Conservation (phyloP, 345 rosid genomes). For the Gynandropsis gynandra region DNA sequence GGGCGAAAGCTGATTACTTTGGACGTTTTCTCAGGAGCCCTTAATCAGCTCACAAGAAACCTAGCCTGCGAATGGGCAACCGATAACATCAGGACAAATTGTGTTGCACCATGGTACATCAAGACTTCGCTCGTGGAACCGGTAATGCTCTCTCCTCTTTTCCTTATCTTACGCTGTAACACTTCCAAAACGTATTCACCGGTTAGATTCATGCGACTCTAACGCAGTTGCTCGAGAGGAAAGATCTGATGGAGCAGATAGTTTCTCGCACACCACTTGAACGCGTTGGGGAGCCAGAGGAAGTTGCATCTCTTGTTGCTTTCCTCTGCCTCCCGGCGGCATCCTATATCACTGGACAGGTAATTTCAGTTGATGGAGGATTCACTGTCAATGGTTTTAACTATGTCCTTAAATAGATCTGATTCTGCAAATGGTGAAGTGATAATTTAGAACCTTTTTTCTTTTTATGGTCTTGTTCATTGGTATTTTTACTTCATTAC, state of each 20-base stretch:
- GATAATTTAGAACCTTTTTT: not conserved
- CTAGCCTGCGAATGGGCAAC: constrained; percentile 93
- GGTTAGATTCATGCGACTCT: constrained; percentile 5
- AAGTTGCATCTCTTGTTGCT: constrained; percentile 65
- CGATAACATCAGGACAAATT: constrained; percentile 76
- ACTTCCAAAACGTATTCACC: constrained; percentile 2
- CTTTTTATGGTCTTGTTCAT: not conserved
- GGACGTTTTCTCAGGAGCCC: constrained; percentile 43
- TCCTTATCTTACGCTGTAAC: not conserved
- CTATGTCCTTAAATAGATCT: constrained; percentile 4
- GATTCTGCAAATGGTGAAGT: no score
- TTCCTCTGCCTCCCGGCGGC: constrained; percentile 78
- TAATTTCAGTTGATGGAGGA: constrained; percentile 30
- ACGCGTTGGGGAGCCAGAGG: constrained; percentile 73
- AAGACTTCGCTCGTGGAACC: constrained; percentile 66
- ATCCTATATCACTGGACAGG: constrained; percentile 56
- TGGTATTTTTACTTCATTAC: no score
- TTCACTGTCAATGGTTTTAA: constrained; percentile 27
- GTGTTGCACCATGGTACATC: constrained; percentile 82
- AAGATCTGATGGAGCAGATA: constrained; percentile 37
- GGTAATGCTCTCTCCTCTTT: constrained; percentile 31
- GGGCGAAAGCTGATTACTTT: not conserved
- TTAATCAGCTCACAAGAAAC: constrained; percentile 71
- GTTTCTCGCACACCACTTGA: constrained; percentile 61
- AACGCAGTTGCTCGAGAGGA: constrained; percentile 45